Percentiles rank a stretch among this genome's conserved stretches.
These are phyloP conservation scores for Pichia sp. DNA, from an alignment of 1,139 yeast species.

Conservation along the genomic window DNA sequence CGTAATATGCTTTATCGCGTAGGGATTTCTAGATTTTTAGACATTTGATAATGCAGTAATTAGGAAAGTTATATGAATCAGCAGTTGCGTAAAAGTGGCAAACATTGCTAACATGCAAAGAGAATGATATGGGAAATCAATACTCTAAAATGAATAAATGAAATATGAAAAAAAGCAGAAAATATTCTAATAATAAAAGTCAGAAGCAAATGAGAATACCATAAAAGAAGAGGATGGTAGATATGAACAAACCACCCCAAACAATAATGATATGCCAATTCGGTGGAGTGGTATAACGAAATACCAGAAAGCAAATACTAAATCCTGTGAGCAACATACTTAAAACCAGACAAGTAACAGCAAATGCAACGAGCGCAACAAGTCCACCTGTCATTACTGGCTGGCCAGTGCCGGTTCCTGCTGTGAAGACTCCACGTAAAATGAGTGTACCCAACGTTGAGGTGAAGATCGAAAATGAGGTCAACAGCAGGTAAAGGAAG, in stretches of 20 bases:
- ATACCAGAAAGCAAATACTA: slow-evolving; percentile 23
- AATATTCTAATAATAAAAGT: neutral
- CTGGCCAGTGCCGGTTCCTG: neutral
- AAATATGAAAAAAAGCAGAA: neutral
- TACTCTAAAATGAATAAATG: too few relatives aligned
- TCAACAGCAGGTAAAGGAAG: slow-evolving; percentile 36
- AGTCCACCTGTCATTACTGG: slow-evolving; percentile 9
- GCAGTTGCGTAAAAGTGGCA: too few relatives aligned
- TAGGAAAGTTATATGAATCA: too few relatives aligned
- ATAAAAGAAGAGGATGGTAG: slow-evolving; percentile 9
- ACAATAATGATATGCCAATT: slow-evolving; percentile 25
- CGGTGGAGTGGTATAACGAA: slow-evolving; percentile 24
- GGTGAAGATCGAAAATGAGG: slow-evolving; percentile 37
- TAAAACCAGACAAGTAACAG: slow-evolving; percentile 21
- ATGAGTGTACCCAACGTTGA: slow-evolving; percentile 38
- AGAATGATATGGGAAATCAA: too few relatives aligned
- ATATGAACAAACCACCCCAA: slow-evolving; percentile 20
- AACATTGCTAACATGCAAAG: too few relatives aligned
- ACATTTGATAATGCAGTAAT: too few relatives aligned
- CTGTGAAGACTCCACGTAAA: slow-evolving; percentile 27
- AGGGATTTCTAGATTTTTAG: too few relatives aligned
- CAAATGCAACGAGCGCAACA: slow-evolving; percentile 20
- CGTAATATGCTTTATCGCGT: too few relatives aligned
- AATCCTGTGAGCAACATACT: slow-evolving; percentile 23
- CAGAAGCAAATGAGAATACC: slow-evolving; percentile 7